Conservation (phyloP, 2,329 filamentous ascomycete genomes). For the Venturia aucupariae region DNA sequence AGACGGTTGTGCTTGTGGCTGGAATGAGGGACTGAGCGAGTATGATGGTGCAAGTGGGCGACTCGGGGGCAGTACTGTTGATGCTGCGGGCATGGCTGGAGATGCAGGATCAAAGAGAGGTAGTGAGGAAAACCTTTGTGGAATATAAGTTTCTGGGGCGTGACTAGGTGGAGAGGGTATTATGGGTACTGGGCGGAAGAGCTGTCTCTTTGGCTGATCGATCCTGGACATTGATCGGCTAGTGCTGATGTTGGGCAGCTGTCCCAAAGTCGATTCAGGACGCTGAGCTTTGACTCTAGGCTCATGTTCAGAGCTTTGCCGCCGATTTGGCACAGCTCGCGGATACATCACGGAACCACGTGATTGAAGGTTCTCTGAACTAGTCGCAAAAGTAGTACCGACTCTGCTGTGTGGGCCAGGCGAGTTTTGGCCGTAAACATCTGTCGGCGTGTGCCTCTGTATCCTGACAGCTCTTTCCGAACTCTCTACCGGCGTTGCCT, state of each 20-base stretch:
- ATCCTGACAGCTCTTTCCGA: not conserved
- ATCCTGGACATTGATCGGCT: not conserved
- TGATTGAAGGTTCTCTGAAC: not conserved
- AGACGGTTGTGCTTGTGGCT: constrained; percentile 13
- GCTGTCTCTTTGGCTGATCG: not conserved
- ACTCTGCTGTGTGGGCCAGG: not conserved
- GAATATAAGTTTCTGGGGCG: not conserved
- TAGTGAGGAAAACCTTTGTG: constrained; percentile 8
- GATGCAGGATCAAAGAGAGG: not conserved
- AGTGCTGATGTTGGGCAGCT: constrained; percentile 8
- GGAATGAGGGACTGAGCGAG: constrained; percentile 9
- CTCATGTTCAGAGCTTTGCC: not conserved
- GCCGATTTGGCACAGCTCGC: not conserved
- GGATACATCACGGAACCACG: not conserved
- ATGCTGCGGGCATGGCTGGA: not conserved
- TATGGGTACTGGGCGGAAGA: constrained; percentile 13
- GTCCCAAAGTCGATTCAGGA: constrained; percentile 11
- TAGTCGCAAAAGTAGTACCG: not conserved
- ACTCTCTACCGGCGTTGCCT: not conserved
- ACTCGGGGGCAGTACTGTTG: not conserved
- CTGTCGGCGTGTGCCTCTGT: not conserved
- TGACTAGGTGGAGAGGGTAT: constrained; percentile 10
- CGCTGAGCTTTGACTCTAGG: constrained; percentile 7
- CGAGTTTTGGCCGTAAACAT: not conserved
- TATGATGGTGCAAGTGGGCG: constrained; percentile 17